Evolutionary conservation across 2,329 filamentous ascomycete genomes (phyloP).

Genomic region (Colletotrichum plurivorum): DNA sequence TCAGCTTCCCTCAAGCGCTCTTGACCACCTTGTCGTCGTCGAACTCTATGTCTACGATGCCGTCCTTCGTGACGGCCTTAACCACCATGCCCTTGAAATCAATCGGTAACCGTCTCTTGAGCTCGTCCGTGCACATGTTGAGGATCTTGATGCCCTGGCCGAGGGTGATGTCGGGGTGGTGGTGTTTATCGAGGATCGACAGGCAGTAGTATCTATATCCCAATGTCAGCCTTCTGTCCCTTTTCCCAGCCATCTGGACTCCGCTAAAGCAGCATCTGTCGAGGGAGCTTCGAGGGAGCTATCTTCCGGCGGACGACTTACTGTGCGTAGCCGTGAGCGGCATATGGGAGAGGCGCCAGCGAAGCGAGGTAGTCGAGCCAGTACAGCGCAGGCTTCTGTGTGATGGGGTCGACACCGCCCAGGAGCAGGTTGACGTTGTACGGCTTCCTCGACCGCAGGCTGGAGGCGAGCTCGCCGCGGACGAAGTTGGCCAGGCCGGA

Average conservation of each 20-base stretch:
- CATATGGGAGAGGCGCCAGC: slow-evolving; percentile 90
- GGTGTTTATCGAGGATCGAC: slow-evolving; percentile 97
- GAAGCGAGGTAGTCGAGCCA: slow-evolving; percentile 98
- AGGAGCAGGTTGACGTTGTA: slow-evolving; percentile 98
- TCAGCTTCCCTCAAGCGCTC: slow-evolving; percentile 61
- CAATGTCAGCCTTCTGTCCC: slow-evolving; percentile 43
- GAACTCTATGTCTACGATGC: slow-evolving; percentile 87
- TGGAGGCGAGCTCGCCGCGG: slow-evolving; percentile 91
- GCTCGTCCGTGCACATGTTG: slow-evolving; percentile 94
- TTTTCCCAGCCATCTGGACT: not conserved
- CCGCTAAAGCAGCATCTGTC: slow-evolving; percentile 16
- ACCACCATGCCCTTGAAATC: slow-evolving; percentile 98
- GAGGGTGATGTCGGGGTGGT: slow-evolving; percentile 92
- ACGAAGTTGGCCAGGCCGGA: slow-evolving; percentile 93
- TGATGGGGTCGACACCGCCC: slow-evolving; percentile 93
- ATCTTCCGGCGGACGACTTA: slow-evolving; percentile 61
- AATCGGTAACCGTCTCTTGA: slow-evolving; percentile 96
- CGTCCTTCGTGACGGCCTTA: slow-evolving; percentile 96
- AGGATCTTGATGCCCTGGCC: slow-evolving; percentile 93
- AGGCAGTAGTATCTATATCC: slow-evolving; percentile 90
- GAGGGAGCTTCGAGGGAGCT: slow-evolving; percentile 29
- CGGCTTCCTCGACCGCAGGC: slow-evolving; percentile 90
- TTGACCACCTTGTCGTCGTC: slow-evolving; percentile 83
- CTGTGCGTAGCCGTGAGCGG: slow-evolving; percentile 98
- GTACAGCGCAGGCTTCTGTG: slow-evolving; percentile 90